A percentile compares a stretch with the other conserved stretches of the same genome.
Evolutionary conservation across 495 filamentous ascomycete species (phyloP).

Genomic region (Talaromyces proteolyticus): DNA sequence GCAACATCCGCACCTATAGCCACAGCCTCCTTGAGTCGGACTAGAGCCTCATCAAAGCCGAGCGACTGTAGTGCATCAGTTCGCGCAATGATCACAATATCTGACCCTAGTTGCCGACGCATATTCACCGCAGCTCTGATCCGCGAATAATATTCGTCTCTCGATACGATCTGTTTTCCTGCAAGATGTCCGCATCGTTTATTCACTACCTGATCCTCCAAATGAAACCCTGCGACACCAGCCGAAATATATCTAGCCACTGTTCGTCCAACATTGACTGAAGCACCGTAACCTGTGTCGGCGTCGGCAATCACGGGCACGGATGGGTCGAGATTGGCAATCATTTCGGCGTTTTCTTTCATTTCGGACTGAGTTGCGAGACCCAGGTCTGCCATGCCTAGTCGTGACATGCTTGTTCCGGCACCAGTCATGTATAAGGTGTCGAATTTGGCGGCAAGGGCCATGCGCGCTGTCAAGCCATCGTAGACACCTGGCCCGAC

Average conservation of each 20-base stretch:
- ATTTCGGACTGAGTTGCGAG: conserved; percentile 59
- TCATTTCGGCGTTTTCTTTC: conserved; percentile 58
- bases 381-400: conserved; percentile 62
- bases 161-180: conserved; percentile 54
- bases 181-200: conserved; percentile 61
- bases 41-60: conserved; percentile 56
- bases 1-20: conserved; percentile 56
- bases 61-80: conserved; percentile 58
- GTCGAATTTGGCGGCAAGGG: conserved; percentile 53
- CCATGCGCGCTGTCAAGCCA: conserved; percentile 60
- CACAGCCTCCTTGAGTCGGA: conserved; percentile 46
- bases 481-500: conserved; percentile 64
- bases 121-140: conserved; percentile 48
- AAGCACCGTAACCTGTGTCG: conserved; percentile 61
- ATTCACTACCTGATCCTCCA: conserved; percentile 63
- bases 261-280: conserved; percentile 57
- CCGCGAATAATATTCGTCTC: conserved; percentile 45
- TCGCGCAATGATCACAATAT: conserved; percentile 64
- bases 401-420: conserved; percentile 55
- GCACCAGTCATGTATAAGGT: conserved; percentile 68
- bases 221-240: conserved; percentile 62
- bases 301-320: conserved; percentile 64
- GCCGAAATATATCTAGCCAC: conserved; percentile 52
- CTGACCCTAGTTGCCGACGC: conserved; percentile 40
- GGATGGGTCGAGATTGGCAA: conserved; percentile 52